Base-by-base conservation (phyloP, 1,284 basidiomycete genomes). In the Pascua sp. region DNA sequence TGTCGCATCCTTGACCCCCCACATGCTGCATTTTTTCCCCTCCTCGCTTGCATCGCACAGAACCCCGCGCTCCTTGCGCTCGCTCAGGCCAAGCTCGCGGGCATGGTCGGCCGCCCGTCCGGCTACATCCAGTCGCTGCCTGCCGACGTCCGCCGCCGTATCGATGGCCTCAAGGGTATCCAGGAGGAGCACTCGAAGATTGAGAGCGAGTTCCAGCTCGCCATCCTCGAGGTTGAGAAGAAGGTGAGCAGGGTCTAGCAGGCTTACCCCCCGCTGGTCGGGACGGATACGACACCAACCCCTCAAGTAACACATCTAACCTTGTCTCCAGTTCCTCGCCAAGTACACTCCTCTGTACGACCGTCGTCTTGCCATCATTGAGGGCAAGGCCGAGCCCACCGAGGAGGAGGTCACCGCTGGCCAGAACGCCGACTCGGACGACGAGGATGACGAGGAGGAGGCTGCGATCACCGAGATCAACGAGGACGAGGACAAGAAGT, bases 181-280 rank as follows among this genome's bases (percentile, higher is more conserved):
- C 94, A 98, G 79, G 86, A 86, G 66, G 88, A 94, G 81, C 92
- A 97, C 79, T 86, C 86, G 69, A 90, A 93, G 75, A 84, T 98
- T 56, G 91, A 97, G 78, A 89, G 89, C 71, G 85, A 94, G 81
- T 96, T 95, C 84, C 97, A 98, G 80, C 86, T 88, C 72, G 95
- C 98, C 79, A 91, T 93, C 71, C 83, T 97, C 57, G 92, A 95
- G 79, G 84, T 98, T 57, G 94, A 98, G 83, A 93, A 94, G 82
- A 96, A 96, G 83, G 90, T 90, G 65, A 49, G 83, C 59, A 15
- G n/a, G 3, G 2, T 18, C 17, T 48, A 8, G 7, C 15, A 10
- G 7, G 46, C 12, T 4, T 37, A 5, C n/a, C n/a, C n/a, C n/a
- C n/a, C n/a, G n/a, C n/a, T n/a, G n/a, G n/a, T n/a, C n/a, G n/a